Conservation (phyloP, 305 asterid species). For the Rubia peregrina region DNA sequence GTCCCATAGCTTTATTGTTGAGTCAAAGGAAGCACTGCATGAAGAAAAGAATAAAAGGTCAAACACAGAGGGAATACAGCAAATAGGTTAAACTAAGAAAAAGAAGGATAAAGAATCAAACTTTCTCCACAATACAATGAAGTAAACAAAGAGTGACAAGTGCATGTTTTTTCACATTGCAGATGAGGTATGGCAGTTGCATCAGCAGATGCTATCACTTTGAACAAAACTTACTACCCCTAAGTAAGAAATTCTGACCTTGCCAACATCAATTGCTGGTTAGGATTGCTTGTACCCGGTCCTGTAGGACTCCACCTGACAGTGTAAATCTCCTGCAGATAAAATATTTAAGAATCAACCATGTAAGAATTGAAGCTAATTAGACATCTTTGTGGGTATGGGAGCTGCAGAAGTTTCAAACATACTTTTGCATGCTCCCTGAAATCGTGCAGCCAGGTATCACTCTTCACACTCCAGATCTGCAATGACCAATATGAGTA, state of each 20-base stretch:
- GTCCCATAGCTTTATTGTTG: slow-evolving; percentile 92
- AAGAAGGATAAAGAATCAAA: neutral
- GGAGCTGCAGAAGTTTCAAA: slow-evolving; percentile 10
- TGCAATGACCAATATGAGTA: slow-evolving; percentile 35
- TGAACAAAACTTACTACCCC: neutral
- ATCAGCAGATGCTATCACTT: neutral
- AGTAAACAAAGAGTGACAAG: neutral
- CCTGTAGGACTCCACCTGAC: slow-evolving; percentile 98
- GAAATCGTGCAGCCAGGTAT: slow-evolving; percentile 64
- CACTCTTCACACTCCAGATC: slow-evolving; percentile 89
- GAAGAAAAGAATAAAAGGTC: slow-evolving; percentile 13
- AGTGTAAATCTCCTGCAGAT: slow-evolving; percentile 80
- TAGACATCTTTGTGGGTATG: neutral
- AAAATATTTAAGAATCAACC: slow-evolving; percentile 6
- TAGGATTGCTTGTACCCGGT: slow-evolving; percentile 79
- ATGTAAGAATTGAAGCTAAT: neutral
- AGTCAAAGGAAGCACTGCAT: slow-evolving; percentile 91
- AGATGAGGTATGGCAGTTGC: neutral
- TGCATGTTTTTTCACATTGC: neutral
- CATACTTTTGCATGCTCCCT: slow-evolving; percentile 71
- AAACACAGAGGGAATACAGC: neutral
- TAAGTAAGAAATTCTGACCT: slow-evolving; percentile 36
- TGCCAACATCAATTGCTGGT: slow-evolving; percentile 66
- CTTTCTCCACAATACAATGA: neutral
- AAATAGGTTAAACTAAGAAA: neutral